A percentile compares a stretch with the other conserved stretches of the same genome.
Evolutionary conservation across 2,329 filamentous ascomycete genomes (phyloP).

Genomic region (Colletotrichum chlorophyti): DNA sequence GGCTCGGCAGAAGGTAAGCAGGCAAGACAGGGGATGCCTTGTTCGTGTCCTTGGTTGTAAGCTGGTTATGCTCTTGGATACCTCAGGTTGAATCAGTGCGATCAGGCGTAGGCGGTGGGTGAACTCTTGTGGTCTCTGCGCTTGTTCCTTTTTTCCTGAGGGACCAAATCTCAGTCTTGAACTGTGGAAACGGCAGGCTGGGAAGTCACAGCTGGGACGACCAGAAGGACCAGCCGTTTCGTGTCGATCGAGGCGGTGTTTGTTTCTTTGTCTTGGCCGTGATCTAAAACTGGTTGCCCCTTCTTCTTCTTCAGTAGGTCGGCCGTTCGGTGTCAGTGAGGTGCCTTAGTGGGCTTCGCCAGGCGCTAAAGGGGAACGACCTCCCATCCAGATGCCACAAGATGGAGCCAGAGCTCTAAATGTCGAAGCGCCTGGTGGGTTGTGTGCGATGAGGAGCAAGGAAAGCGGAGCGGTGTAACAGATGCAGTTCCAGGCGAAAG

Average conservation of each 20-base stretch:
- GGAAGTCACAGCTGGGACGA: not conserved
- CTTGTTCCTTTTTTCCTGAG: constrained; percentile 8
- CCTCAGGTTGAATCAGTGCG: constrained; percentile 13
- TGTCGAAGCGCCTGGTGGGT: not conserved
- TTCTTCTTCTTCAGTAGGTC: not conserved
- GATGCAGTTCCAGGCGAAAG: constrained; percentile 16
- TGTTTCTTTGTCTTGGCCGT: constrained; percentile 26
- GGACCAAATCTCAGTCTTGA: no score
- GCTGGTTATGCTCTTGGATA: not conserved
- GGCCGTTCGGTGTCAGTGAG: constrained; percentile 17
- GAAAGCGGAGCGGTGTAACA: constrained; percentile 13
- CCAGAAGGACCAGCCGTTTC: constrained; percentile 24
- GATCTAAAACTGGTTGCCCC: not conserved
- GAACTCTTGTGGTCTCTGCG: constrained; percentile 6
- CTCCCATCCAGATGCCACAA: not conserved
- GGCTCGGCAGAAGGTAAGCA: constrained; percentile 21
- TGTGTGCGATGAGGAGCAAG: not conserved
- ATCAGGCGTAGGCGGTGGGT: not conserved
- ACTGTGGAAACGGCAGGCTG: no score
- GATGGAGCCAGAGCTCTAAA: not conserved
- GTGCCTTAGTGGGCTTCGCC: constrained; percentile 14
- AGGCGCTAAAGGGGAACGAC: constrained; percentile 1
- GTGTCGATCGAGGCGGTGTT: constrained; percentile 23
- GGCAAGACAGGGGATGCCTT: constrained; percentile 14
- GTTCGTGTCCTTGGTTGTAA: not conserved